Evolutionary conservation across 164 flowering plant species (phyloP).

Genomic region (Tinospora cordifolia): DNA sequence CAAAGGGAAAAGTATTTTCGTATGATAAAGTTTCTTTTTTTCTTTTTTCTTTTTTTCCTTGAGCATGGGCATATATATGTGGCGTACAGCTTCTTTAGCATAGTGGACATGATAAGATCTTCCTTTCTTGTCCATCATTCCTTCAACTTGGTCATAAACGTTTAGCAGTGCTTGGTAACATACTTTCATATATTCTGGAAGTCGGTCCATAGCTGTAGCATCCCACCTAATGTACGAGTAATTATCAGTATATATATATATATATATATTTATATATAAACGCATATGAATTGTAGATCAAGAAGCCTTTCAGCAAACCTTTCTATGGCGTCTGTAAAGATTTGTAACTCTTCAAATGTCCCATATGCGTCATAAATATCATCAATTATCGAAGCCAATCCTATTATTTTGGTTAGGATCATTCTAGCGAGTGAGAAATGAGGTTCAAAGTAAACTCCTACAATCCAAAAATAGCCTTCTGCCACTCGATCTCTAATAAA

Average conservation of each 20-base stretch:
- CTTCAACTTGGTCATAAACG: slow-evolving; percentile 19
- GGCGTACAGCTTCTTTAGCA: slow-evolving; percentile 28
- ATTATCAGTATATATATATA: too few species aligned
- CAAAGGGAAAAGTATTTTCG: too few species aligned
- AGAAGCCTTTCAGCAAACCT: slow-evolving; percentile 21
- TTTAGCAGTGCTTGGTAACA: too few species aligned
- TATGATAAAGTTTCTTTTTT: too few species aligned
- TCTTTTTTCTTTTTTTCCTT: too few species aligned
- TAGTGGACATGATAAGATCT: too few species aligned
- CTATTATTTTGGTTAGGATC: slow-evolving; percentile 14
- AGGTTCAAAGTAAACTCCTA: slow-evolving; percentile 25
- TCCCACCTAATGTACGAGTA: slow-evolving; percentile 57
- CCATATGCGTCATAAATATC: slow-evolving; percentile 22
- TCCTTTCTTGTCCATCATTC: slow-evolving; percentile 22
- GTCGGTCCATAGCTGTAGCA: slow-evolving; percentile 11
- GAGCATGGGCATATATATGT: too few species aligned
- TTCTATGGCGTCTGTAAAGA: too few species aligned
- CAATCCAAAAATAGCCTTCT: too few species aligned
- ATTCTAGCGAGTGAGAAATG: slow-evolving; percentile 13
- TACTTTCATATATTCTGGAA: slow-evolving; percentile 39
- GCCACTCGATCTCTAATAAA: too few species aligned
- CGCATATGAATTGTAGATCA: too few species aligned
- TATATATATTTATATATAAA: slow-evolving; percentile 1
- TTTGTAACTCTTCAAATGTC: too few species aligned
- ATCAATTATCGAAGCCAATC: slow-evolving; percentile 13